Conservation (phyloP, 2,329 filamentous ascomycete genomes). For the Coniochaeta pulveracea region DNA sequence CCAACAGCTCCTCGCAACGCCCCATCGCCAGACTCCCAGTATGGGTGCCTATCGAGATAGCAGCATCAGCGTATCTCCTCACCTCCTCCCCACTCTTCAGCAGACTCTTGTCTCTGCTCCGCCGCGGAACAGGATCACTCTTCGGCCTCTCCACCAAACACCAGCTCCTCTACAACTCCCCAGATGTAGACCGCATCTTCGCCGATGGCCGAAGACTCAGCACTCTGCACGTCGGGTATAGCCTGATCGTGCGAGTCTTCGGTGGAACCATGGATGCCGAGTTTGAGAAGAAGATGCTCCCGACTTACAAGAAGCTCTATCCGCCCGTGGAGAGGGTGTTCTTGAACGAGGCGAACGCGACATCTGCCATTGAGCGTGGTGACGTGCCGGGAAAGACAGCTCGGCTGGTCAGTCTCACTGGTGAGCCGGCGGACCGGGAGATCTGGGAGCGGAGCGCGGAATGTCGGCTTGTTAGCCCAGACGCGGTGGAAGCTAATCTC, state of each 20-base stretch:
- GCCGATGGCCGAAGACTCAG: constrained; percentile 4
- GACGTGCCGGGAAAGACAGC: constrained; percentile 5
- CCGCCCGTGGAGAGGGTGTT: constrained; percentile 7
- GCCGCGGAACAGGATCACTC: background rate
- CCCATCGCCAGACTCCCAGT: background rate
- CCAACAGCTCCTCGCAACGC: background rate
- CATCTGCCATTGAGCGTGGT: constrained; percentile 6
- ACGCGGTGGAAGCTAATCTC: constrained; percentile 8
- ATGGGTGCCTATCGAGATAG: background rate
- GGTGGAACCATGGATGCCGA: constrained; percentile 4
- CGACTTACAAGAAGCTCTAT: background rate
- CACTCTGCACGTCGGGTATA: constrained; percentile 1
- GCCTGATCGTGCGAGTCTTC: constrained; percentile 8
- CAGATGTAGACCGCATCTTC: constrained; percentile 8
- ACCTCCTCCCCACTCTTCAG: background rate
- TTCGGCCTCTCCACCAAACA: constrained; percentile 15
- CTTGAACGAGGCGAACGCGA: constrained; percentile 6
- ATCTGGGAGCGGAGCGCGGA: constrained; percentile 9
- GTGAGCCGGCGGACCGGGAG: constrained; percentile 3
- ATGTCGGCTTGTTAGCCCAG: constrained; percentile 1
- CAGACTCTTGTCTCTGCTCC: background rate
- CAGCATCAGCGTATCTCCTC: background rate
- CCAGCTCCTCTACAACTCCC: constrained; percentile 14
- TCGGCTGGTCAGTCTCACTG: constrained; percentile 7
- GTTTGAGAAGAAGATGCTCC: background rate